These are phyloP conservation scores for Starmerella floris DNA, from an alignment of 805 yeast species.

Conservation along the genomic window DNA sequence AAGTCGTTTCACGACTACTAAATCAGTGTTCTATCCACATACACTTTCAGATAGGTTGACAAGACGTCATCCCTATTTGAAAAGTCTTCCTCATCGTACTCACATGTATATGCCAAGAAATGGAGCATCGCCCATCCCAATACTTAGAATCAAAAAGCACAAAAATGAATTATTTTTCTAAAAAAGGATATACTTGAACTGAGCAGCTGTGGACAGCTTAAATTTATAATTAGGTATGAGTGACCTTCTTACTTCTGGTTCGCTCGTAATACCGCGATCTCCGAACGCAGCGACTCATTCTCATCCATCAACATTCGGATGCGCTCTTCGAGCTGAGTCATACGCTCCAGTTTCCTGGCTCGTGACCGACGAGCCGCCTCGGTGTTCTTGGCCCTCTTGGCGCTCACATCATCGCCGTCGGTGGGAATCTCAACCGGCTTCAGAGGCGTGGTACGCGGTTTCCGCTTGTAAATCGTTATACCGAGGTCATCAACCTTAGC, in stretches of 20 bases:
- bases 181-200: too few species aligned
- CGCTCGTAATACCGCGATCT: slow-evolving; percentile 32
- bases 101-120: too few species aligned
- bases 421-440: slow-evolving; percentile 49
- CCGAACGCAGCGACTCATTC: slow-evolving; percentile 48
- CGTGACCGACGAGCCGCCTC: slow-evolving; percentile 89
- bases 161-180: too few species aligned
- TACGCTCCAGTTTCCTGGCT: slow-evolving; percentile 86
- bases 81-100: too few species aligned
- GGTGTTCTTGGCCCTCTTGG: slow-evolving; percentile 92
- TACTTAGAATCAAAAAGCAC: too few species aligned
- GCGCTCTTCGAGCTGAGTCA: slow-evolving; percentile 70
- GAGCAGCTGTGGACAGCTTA: not conserved
- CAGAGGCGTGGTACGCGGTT: slow-evolving; percentile 60
- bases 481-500: slow-evolving; percentile 49
- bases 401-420: slow-evolving; percentile 20
- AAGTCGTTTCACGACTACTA: too few species aligned
- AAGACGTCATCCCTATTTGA: too few species aligned
- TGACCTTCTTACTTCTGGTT: not conserved
- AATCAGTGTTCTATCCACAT: too few species aligned
- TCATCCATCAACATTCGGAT: slow-evolving; percentile 52
- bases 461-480: slow-evolving; percentile 60
- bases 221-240: not conserved
- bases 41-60: too few species aligned
- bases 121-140: too few species aligned